These are phyloP conservation scores for Omphalotus olearius DNA, from an alignment of 1,284 basidiomycete genomes.

Conservation along the genomic window DNA sequence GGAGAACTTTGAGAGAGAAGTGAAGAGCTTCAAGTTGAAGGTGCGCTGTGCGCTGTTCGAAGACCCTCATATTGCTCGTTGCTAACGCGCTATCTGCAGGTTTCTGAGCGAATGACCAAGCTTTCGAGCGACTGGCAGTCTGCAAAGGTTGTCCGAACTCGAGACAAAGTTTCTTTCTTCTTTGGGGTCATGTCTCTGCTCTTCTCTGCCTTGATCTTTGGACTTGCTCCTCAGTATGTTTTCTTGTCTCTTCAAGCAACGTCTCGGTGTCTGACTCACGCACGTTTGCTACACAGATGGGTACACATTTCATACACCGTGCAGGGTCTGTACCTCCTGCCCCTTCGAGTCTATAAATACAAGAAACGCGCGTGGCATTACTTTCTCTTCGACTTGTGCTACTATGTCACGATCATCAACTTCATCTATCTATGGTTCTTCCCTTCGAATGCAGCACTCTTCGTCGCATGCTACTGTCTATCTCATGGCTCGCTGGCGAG, in stretches of 20 bases:
- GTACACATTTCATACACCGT: constrained; percentile 77
- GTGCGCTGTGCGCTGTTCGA: constrained; percentile 25
- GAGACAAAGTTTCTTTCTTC: constrained; percentile 89
- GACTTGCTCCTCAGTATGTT: constrained; percentile 76
- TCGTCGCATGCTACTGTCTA: constrained; percentile 84
- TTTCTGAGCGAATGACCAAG: constrained; percentile 69
- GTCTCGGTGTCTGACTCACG: background rate
- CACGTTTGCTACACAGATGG: constrained; percentile 44
- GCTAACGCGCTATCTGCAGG: constrained; percentile 33
- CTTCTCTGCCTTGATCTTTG: constrained; percentile 79
- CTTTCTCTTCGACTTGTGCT: constrained; percentile 88
- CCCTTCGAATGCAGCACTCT: constrained; percentile 68
- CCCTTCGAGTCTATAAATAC: constrained; percentile 77
- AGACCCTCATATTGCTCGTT: background rate
- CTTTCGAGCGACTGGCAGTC: constrained; percentile 82
- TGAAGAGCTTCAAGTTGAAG: constrained; percentile 73
- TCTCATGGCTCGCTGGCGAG: constrained; percentile 88
- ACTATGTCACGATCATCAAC: constrained; percentile 87
- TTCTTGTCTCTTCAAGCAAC: constrained; percentile 23
- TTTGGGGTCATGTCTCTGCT: constrained; percentile 88
- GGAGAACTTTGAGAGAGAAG: constrained; percentile 81
- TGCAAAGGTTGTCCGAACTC: constrained; percentile 86
- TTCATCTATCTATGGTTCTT: constrained; percentile 85
- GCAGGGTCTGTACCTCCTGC: constrained; percentile 73
- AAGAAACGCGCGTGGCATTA: constrained; percentile 90